Evolutionary conservation across 2,329 filamentous ascomycete genomes (phyloP).

Genomic region (Aspergillus flavus): DNA sequence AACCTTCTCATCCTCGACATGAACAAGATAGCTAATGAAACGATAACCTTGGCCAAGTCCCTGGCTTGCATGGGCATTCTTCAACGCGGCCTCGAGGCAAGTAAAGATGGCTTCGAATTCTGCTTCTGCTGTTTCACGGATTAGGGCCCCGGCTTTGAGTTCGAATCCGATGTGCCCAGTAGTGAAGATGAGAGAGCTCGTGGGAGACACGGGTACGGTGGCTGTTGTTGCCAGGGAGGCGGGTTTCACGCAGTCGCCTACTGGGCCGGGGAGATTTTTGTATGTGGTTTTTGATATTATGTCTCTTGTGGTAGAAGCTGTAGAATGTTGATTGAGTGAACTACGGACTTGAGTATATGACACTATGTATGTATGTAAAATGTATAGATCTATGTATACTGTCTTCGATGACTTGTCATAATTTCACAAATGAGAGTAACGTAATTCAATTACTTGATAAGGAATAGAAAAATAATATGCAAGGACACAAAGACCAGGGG

Average conservation of each 20-base stretch:
- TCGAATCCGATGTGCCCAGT: constrained; percentile 10
- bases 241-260: constrained; percentile 14
- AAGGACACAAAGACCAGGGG: neutral
- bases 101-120: constrained; percentile 20
- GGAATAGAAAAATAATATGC: neutral
- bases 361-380: neutral
- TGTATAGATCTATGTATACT: neutral
- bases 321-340: neutral
- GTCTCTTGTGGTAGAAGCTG: neutral
- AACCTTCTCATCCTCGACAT: neutral
- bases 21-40: neutral
- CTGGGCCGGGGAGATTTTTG: constrained; percentile 16
- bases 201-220: constrained; percentile 2
- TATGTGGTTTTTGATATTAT: constrained; percentile 9
- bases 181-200: constrained; percentile 4
- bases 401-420: rapidly evolving
- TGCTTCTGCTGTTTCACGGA: neutral
- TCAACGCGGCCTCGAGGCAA: constrained; percentile 18
- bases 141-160: neutral
- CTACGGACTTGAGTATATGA: neutral
- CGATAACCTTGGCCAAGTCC: neutral
- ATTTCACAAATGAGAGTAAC: neutral
- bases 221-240: constrained; percentile 15
- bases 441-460: neutral
- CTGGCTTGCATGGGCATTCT: constrained; percentile 10